These are phyloP conservation scores for Boletus barrowsii DNA, from an alignment of 768 basidiomycete species.

Conservation along the genomic window DNA sequence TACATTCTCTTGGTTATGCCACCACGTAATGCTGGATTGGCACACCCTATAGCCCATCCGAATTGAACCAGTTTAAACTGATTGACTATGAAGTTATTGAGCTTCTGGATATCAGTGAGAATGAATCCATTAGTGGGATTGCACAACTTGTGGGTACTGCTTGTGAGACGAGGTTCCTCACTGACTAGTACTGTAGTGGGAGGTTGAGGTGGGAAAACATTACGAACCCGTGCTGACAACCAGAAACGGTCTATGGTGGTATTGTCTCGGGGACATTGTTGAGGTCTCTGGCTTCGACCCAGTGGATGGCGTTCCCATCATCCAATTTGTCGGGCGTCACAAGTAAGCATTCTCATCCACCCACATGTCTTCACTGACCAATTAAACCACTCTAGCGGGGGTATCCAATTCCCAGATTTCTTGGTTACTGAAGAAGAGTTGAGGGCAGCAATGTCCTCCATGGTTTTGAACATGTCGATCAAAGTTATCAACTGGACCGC, in stretches of 20 bases:
- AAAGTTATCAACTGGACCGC: slow-evolving; percentile 9
- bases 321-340: slow-evolving; percentile 15
- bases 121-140: neutral
- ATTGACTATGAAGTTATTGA: slow-evolving; percentile 5
- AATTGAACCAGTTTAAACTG: slow-evolving; percentile 10
- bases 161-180: neutral
- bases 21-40: slow-evolving; percentile 8
- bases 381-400: neutral
- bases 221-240: slow-evolving; percentile 24
- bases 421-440: slow-evolving; percentile 13
- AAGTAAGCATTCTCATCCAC: slow-evolving; percentile 2
- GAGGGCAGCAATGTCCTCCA: slow-evolving; percentile 3
- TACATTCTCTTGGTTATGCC: neutral
- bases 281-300: slow-evolving; percentile 22
- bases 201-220: slow-evolving; percentile 5
- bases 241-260: slow-evolving; percentile 18
- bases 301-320: slow-evolving; percentile 13
- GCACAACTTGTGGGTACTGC: neutral
- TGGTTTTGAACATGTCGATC: neutral
- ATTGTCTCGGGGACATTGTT: slow-evolving; percentile 19
- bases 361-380: neutral
- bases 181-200: slow-evolving; percentile 16
- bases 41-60: neutral
- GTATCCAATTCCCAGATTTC: slow-evolving; percentile 8
- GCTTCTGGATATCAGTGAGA: slow-evolving; percentile 14